These are phyloP conservation scores for Plasmodium cynomolgi DNA, from an alignment of 169 alveolate species.

Conservation along the genomic window DNA sequence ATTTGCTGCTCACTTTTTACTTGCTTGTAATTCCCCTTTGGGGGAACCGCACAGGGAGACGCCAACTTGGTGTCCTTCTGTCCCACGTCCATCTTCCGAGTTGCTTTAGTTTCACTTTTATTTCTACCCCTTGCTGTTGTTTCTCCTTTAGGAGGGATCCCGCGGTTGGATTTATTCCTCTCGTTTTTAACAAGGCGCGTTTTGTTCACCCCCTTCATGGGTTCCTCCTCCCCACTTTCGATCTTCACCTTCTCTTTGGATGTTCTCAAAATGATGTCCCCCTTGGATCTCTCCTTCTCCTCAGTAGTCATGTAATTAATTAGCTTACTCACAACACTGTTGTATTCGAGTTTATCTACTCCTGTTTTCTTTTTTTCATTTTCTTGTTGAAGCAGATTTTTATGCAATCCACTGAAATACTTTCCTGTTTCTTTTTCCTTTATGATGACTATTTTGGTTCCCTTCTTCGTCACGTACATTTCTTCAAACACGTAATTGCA, in stretches of 20 bases:
- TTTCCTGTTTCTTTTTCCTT: constrained; percentile 50
- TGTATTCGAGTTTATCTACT: constrained; percentile 23
- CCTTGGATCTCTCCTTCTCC: not conserved
- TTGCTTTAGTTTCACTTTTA: not conserved
- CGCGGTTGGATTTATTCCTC: not conserved
- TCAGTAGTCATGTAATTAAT: constrained; percentile 51
- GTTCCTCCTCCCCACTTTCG: not conserved
- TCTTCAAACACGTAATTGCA: constrained; percentile 58
- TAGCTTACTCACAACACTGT: constrained; percentile 24
- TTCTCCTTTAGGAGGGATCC: not conserved
- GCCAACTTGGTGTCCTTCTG: not conserved
- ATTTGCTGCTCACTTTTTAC: not conserved
- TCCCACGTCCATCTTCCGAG: not conserved
- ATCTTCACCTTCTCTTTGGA: constrained; percentile 29
- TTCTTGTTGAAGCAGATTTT: not conserved
- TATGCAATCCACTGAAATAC: constrained; percentile 50
- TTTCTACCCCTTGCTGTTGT: not conserved
- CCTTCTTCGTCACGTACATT: constrained; percentile 41
- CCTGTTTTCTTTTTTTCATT: constrained; percentile 46
- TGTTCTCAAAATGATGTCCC: constrained; percentile 9
- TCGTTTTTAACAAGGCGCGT: constrained; percentile 15
- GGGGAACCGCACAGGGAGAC: not conserved
- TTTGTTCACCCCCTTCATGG: not conserved
- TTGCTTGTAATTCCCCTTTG: not conserved
- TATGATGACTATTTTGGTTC: constrained; percentile 46